Evolutionary conservation across 306 rosid genomes (phyloP).

Genomic region (Alnus rubra): DNA sequence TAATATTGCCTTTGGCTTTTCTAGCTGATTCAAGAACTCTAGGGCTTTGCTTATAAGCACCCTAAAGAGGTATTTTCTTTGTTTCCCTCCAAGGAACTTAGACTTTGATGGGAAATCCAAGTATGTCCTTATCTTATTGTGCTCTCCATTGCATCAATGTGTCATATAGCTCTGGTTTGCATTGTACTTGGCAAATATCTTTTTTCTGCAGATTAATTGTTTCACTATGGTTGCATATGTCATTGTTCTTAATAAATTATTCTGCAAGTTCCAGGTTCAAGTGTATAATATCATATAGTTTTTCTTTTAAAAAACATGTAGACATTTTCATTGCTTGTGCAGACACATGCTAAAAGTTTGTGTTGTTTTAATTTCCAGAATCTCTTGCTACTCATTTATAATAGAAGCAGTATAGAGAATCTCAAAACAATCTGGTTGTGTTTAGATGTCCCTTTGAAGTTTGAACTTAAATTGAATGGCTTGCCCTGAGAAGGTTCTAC

Average conservation of each 20-base stretch:
- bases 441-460: not conserved
- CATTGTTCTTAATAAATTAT: not conserved
- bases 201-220: not conserved
- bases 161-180: not conserved
- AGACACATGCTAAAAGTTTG: not conserved
- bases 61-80: too few relatives aligned
- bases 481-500: not conserved
- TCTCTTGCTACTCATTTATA: not conserved
- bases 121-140: not conserved
- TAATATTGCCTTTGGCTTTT: too few relatives aligned
- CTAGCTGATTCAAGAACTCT: too few relatives aligned
- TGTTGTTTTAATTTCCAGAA: not conserved
- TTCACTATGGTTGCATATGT: not conserved
- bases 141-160: not conserved
- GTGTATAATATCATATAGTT: not conserved
- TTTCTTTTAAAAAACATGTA: not conserved
- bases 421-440: not conserved
- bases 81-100: too few relatives aligned
- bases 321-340: not conserved
- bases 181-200: conserved; percentile 1
- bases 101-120: not conserved
- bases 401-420: not conserved
- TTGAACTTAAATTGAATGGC: not conserved
- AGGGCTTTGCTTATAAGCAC: too few relatives aligned
- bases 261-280: not conserved